Conservation (phyloP, 176 grass and related monocot genomes). For the Otatea glauca region DNA sequence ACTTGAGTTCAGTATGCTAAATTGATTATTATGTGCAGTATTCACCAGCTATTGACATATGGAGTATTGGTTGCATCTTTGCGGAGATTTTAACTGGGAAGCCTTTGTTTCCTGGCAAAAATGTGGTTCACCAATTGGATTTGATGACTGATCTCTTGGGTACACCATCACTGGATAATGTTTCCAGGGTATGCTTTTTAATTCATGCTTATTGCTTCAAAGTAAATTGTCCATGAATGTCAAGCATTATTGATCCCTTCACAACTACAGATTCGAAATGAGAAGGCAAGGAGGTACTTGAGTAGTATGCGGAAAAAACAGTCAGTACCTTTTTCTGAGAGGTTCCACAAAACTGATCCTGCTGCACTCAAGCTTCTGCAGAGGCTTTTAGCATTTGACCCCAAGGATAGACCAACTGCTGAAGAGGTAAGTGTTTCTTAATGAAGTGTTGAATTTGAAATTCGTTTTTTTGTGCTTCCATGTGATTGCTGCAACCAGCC, state of each 20-base stretch:
- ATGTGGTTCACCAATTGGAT: constrained; percentile 99
- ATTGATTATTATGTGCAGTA: constrained; percentile 70
- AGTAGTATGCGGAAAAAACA: constrained; percentile 85
- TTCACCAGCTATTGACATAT: constrained; percentile 98
- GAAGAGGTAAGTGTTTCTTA: constrained; percentile 59
- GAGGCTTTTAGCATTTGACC: constrained; percentile 93
- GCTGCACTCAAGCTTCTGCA: constrained; percentile 81
- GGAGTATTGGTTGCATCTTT: constrained; percentile 99
- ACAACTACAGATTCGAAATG: constrained; percentile 80
- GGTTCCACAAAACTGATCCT: constrained; percentile 91
- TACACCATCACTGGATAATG: constrained; percentile 76
- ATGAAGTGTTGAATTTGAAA: constrained; percentile 23
- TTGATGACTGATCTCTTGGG: constrained; percentile 99
- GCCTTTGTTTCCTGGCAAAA: constrained; percentile 99
- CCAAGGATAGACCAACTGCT: constrained; percentile 92
- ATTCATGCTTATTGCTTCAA: constrained; percentile 31
- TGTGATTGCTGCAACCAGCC: not conserved
- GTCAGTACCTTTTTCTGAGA: constrained; percentile 74
- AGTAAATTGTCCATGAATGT: constrained; percentile 35
- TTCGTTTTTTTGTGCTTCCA: constrained; percentile 1
- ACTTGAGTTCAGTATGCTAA: constrained; percentile 25
- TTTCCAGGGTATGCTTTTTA: constrained; percentile 70
- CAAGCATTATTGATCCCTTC: constrained; percentile 39
- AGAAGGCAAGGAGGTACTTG: constrained; percentile 94
- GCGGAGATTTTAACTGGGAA: constrained; percentile 91